phyloP scores from a whole-genome alignment of 1,139 yeast genomes.

The Kurtzmaniella quercitrusa region DNA sequence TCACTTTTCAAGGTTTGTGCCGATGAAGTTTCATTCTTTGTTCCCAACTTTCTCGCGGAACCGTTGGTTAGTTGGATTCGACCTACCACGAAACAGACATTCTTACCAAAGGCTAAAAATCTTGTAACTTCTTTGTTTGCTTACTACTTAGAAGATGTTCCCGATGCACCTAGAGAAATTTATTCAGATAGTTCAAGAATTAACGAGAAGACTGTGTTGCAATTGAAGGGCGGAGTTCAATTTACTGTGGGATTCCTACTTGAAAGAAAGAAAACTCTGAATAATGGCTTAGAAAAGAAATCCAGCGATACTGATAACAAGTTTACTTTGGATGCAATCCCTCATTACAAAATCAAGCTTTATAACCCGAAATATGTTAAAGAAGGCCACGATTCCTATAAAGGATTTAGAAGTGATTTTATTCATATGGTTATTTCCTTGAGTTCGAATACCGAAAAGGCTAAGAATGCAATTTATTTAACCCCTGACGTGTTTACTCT shows the following conservation, averaged over 20 bases:
- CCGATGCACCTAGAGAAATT: not conserved
- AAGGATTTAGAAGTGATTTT: slow-evolving; percentile 37
- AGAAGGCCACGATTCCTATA: slow-evolving; percentile 35
- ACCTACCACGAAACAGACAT: slow-evolving; percentile 38
- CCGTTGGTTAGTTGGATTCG: slow-evolving; percentile 63
- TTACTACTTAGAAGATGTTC: slow-evolving; percentile 38
- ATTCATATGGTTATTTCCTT: slow-evolving; percentile 49
- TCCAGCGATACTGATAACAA: slow-evolving; percentile 17
- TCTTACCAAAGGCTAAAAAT: slow-evolving; percentile 40
- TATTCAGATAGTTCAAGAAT: slow-evolving; percentile 9
- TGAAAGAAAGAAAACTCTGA: slow-evolving; percentile 33
- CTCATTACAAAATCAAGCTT: slow-evolving; percentile 68
- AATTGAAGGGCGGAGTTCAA: slow-evolving; percentile 56
- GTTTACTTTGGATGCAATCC: slow-evolving; percentile 52
- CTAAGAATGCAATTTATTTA: slow-evolving; percentile 41
- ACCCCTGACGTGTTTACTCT: slow-evolving; percentile 37
- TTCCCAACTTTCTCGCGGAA: slow-evolving; percentile 60
- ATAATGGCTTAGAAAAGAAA: not conserved
- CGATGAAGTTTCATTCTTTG: slow-evolving; percentile 37
- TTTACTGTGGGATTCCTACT: slow-evolving; percentile 57
- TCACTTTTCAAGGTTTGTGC: slow-evolving; percentile 35
- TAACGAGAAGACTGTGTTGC: slow-evolving; percentile 52
- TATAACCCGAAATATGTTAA: slow-evolving; percentile 59
- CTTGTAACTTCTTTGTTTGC: slow-evolving; percentile 48
- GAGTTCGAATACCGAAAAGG: slow-evolving; percentile 41